Evolutionary conservation across 2,329 filamentous ascomycete species (phyloP).

Genomic region (Fusarium avenaceum): DNA sequence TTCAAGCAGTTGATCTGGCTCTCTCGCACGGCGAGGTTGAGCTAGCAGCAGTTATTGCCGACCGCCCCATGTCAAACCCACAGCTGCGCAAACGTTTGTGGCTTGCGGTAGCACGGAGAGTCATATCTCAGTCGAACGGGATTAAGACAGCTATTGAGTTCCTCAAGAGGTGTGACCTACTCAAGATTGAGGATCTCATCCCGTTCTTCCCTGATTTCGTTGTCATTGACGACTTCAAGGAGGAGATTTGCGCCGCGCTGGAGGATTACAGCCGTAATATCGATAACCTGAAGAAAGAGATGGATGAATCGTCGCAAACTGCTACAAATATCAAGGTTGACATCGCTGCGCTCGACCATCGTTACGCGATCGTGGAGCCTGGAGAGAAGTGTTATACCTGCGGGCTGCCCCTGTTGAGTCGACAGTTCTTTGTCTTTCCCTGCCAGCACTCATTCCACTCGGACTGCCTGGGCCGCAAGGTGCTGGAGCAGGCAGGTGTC

Average conservation of each 20-base stretch:
- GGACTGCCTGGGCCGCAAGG: constrained; percentile 89
- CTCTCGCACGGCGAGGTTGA: constrained; percentile 91
- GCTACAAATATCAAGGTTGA: constrained; percentile 92
- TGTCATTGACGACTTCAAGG: constrained; percentile 98
- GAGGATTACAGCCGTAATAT: constrained; percentile 96
- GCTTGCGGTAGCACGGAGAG: constrained; percentile 94
- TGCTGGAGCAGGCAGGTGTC: constrained; percentile 83
- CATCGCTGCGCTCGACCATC: constrained; percentile 85
- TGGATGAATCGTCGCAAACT: constrained; percentile 93
- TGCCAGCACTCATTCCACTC: constrained; percentile 98
- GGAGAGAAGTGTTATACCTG: constrained; percentile 96
- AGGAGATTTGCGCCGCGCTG: constrained; percentile 93
- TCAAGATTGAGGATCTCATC: constrained; percentile 96
- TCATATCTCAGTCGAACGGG: constrained; percentile 86
- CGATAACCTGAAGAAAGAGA: constrained; percentile 87
- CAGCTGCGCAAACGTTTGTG: constrained; percentile 92
- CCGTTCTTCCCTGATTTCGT: constrained; percentile 99
- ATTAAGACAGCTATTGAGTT: constrained; percentile 97
- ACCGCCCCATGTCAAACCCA: constrained; percentile 83
- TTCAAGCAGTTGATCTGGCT: constrained; percentile 92
- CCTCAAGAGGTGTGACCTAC: constrained; percentile 87
- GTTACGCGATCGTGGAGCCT: constrained; percentile 96
- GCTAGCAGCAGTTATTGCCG: constrained; percentile 88
- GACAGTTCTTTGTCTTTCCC: constrained; percentile 98
- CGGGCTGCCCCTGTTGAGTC: constrained; percentile 83